phyloP scores from a whole-genome alignment of 345 rosid species.

The Eucalyptus pauciflora region DNA sequence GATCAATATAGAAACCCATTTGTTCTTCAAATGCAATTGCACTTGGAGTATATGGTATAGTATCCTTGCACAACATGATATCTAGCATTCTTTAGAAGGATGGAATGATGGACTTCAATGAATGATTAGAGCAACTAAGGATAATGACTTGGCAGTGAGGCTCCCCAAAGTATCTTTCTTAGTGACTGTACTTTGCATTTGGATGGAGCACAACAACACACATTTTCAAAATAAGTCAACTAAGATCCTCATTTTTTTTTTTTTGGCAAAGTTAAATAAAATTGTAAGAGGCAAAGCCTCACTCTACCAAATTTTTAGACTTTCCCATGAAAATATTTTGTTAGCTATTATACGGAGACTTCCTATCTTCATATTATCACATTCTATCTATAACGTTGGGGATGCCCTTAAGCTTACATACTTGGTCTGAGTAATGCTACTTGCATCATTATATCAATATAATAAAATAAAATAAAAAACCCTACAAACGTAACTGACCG shows the following conservation, averaged over 20 bases:
- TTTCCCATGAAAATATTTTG: neutral
- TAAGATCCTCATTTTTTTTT: neutral
- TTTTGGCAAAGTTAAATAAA: neutral
- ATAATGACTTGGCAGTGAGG: neutral
- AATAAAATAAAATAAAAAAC: neutral
- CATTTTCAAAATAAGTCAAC: neutral
- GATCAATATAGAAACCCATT: neutral
- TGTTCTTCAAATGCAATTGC: neutral
- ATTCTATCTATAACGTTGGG: neutral
- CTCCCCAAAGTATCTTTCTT: neutral
- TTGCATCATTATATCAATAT: neutral
- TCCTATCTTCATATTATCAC: neutral
- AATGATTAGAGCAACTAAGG: neutral
- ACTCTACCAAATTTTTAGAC: neutral
- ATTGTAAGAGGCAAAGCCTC: neutral
- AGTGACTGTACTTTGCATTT: neutral
- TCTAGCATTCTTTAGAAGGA: neutral
- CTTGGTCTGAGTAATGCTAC: neutral
- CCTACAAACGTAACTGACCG: neutral
- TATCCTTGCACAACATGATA: neutral
- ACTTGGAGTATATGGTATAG: neutral
- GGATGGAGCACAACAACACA: neutral
- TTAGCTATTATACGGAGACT: neutral
- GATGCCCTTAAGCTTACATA: neutral
- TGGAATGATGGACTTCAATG: neutral